Evolutionary conservation across 495 filamentous ascomycete genomes (phyloP).

Genomic region (Chaetomium tenue): DNA sequence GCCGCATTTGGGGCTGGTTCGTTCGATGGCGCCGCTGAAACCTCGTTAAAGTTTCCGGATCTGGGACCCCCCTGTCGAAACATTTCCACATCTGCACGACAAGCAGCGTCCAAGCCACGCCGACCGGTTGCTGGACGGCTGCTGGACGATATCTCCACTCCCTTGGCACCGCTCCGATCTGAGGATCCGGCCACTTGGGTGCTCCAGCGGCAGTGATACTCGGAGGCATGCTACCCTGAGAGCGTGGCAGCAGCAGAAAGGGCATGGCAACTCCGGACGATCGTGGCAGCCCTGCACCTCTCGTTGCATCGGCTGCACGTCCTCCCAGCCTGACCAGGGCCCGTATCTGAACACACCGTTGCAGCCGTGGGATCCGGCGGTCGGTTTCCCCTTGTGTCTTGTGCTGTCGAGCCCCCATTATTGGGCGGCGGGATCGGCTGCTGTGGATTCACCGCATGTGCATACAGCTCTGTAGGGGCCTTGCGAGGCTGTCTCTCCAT

Average conservation of each 20-base stretch:
- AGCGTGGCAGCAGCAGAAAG: background rate
- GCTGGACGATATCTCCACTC: background rate
- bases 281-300: slow-evolving; percentile 14
- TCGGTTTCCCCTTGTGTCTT: slow-evolving; percentile 16
- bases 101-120: slow-evolving; percentile 27
- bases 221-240: background rate
- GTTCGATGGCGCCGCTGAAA: slow-evolving; percentile 36
- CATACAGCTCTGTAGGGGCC: slow-evolving; percentile 25
- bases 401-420: background rate
- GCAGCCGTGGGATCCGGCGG: slow-evolving; percentile 16
- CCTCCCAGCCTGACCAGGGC: slow-evolving; percentile 25
- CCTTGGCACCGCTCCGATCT: slow-evolving; percentile 4
- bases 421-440: background rate
- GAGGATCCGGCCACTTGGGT: slow-evolving; percentile 7
- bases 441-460: slow-evolving; percentile 24
- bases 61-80: slow-evolving; percentile 21
- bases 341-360: slow-evolving; percentile 23
- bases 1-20: slow-evolving; percentile 18
- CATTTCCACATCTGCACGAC: background rate
- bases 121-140: slow-evolving; percentile 24
- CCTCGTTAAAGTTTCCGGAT: slow-evolving; percentile 35
- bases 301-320: slow-evolving; percentile 21
- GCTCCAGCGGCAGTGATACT: slow-evolving; percentile 10
- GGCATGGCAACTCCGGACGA: background rate
- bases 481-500: slow-evolving; percentile 13